Percentiles rank a stretch among this genome's conserved stretches.
Conservation (phyloP, 306 rosid genomes). For the Potentilla sterilis region DNA sequence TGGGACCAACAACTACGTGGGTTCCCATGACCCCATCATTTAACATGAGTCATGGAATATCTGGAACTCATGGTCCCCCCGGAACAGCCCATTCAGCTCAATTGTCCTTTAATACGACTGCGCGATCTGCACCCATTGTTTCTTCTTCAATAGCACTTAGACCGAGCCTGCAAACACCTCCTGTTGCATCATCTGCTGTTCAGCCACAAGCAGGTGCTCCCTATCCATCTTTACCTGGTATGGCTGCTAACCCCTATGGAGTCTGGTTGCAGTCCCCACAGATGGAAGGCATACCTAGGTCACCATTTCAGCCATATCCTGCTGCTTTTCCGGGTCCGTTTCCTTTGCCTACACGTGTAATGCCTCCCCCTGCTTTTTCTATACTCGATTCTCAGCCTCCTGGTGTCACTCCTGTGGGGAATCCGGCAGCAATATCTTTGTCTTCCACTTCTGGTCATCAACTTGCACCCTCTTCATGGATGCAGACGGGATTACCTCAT, state of each 20-base stretch:
- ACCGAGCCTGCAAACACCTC: conserved; percentile 48
- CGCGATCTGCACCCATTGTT: conserved; percentile 35
- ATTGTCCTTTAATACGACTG: conserved; percentile 38
- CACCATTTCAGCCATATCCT: conserved; percentile 63
- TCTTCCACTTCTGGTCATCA: conserved; percentile 40
- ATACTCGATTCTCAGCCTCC: conserved; percentile 91
- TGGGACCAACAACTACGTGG: conserved; percentile 49
- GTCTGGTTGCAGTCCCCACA: conserved; percentile 79
- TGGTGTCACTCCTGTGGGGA: conserved; percentile 74
- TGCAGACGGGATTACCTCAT: conserved; percentile 44
- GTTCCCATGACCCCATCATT: conserved; percentile 47
- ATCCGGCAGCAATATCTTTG: conserved; percentile 24
- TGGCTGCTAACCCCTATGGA: conserved; percentile 67
- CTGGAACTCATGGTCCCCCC: conserved; percentile 64
- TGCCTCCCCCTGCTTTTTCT: conserved; percentile 60
- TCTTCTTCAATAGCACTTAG: conserved; percentile 48
- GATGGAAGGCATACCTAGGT: conserved; percentile 61
- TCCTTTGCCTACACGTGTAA: conserved; percentile 64
- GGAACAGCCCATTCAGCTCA: conserved; percentile 50
- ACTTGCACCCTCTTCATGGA: conserved; percentile 43
- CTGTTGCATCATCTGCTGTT: conserved; percentile 33
- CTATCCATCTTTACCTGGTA: conserved; percentile 55
- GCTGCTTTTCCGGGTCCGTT: conserved; percentile 63
- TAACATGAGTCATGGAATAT: conserved; percentile 41
- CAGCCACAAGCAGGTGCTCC: conserved; percentile 47